Base-by-base conservation (phyloP, 768 basidiomycete genomes). In the Suillus weaverae region DNA sequence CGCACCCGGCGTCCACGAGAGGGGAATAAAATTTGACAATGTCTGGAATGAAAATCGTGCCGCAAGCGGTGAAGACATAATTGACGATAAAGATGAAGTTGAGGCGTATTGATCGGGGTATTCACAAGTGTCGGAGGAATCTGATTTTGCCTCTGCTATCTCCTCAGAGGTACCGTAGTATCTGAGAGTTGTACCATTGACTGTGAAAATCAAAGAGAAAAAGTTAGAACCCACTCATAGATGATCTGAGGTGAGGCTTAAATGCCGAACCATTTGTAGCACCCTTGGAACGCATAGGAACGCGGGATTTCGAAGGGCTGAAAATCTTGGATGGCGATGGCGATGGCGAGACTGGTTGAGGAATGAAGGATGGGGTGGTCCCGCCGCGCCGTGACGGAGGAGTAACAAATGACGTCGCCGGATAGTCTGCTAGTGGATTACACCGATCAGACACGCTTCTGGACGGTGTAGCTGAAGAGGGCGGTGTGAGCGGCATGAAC, bases 251-350 rank as follows among this genome's bases (percentile, higher is more conserved):
- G 73, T 79, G 81, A 79, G 85, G 82, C 74, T 81, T 81, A 82
- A 78, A 81, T 67, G 79, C 79, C 86, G 86, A 88, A 87, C 87
- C 86, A 83, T 87, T 85, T 83, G 78, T 62, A 44, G 56, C 63
- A 70, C 67, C 63, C 65, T 65, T 71, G 70, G 64, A 64, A 46
- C 62, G 63, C 71, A 77, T 59, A 60, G 81, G 77, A 69, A 77
- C 80, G 61, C 80, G 84, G 64, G 70, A 71, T 77, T 82, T 70
- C 70, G 70, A 68, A 67, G 72, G 65, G 62, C 69, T 41, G 68
- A 68, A 46, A 71, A 62, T 26, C 41, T 76, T 72, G 46, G 70
- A 54, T 3, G 82, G 82, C 6, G 81, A 54, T 3, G 82, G 82
- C 6, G 81, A 80, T 22, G 84, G 82, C 1, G 84, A 81, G 46